Evolutionary conservation across 441 rosid genomes (phyloP).

Genomic region (Macaranga tanarius): DNA sequence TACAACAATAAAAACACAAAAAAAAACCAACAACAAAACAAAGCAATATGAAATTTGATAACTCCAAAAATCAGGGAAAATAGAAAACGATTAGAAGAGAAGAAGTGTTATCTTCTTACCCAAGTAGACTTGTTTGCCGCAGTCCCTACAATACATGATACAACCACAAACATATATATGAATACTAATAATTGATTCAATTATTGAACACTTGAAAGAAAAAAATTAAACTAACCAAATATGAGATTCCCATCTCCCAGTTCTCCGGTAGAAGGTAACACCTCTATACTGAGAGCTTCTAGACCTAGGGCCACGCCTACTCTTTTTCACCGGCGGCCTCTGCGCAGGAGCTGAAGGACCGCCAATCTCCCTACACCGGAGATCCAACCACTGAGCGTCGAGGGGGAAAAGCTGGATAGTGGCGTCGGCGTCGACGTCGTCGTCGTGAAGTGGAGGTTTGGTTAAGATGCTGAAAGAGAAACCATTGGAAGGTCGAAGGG

Average conservation of each 20-base stretch:
- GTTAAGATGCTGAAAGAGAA: slow-evolving; percentile 32
- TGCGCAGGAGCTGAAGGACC: slow-evolving; percentile 3
- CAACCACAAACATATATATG: slow-evolving; percentile 2
- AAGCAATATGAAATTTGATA: background rate
- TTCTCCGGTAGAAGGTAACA: slow-evolving; percentile 88
- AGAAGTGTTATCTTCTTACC: slow-evolving; percentile 39
- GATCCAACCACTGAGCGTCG: slow-evolving; percentile 40
- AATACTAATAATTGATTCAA: background rate
- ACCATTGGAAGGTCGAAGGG: slow-evolving; percentile 19
- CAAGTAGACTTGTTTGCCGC: slow-evolving; percentile 92
- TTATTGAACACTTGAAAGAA: too few species aligned
- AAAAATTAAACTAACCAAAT: slow-evolving; percentile 54
- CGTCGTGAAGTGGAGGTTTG: background rate
- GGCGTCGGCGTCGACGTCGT: background rate
- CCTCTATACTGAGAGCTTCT: slow-evolving; percentile 92
- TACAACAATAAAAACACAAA: slow-evolving; percentile 25
- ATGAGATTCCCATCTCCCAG: slow-evolving; percentile 96
- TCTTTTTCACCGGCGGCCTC: slow-evolving; percentile 52
- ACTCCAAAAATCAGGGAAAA: background rate
- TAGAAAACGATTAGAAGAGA: background rate
- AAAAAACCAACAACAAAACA: too few species aligned
- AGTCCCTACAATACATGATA: slow-evolving; percentile 87
- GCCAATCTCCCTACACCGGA: slow-evolving; percentile 23
- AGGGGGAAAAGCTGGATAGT: slow-evolving; percentile 50
- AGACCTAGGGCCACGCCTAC: slow-evolving; percentile 88